Percentiles rank a stretch among this genome's conserved stretches.
phyloP scores from a whole-genome alignment of 345 rosid genomes.

The Sisymbrium altissimum region DNA sequence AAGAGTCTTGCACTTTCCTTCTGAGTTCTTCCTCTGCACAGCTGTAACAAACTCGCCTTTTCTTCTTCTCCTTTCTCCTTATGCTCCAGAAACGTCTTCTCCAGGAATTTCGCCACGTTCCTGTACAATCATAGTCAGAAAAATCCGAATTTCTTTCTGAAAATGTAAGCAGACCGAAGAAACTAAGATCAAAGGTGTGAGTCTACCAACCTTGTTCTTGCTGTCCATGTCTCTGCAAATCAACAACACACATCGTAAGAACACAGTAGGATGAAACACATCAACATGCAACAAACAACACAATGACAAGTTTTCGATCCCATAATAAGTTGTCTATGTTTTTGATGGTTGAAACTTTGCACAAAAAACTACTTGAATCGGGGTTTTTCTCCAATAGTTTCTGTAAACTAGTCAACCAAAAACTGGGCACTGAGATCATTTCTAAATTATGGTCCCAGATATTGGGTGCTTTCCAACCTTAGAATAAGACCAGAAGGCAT shows the following conservation, averaged over 20 bases:
- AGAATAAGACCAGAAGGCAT: not conserved
- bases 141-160: slow-evolving; percentile 1
- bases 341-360: not conserved
- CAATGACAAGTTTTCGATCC: not conserved
- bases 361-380: too few relatives aligned
- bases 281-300: slow-evolving; percentile 15
- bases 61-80: slow-evolving; percentile 45
- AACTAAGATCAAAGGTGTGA: not conserved
- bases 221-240: slow-evolving; percentile 63
- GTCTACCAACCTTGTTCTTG: slow-evolving; percentile 45
- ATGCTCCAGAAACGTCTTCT: slow-evolving; percentile 37
- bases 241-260: slow-evolving; percentile 15
- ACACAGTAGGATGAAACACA: slow-evolving; percentile 10
- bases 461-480: not conserved
- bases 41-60: slow-evolving; percentile 43
- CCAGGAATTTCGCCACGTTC: slow-evolving; percentile 47
- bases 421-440: not conserved
- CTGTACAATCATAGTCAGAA: slow-evolving; percentile 52
- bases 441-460: not conserved
- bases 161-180: not conserved
- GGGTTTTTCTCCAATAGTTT: too few relatives aligned
- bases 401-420: not conserved
- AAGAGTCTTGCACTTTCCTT: slow-evolving; percentile 68
- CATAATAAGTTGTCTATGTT: not conserved
- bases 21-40: slow-evolving; percentile 53